A percentile compares a stretch with the other conserved stretches of the same genome.
These are phyloP conservation scores for Penicillium fimorum DNA, from an alignment of 495 filamentous ascomycete species.

Conservation along the genomic window DNA sequence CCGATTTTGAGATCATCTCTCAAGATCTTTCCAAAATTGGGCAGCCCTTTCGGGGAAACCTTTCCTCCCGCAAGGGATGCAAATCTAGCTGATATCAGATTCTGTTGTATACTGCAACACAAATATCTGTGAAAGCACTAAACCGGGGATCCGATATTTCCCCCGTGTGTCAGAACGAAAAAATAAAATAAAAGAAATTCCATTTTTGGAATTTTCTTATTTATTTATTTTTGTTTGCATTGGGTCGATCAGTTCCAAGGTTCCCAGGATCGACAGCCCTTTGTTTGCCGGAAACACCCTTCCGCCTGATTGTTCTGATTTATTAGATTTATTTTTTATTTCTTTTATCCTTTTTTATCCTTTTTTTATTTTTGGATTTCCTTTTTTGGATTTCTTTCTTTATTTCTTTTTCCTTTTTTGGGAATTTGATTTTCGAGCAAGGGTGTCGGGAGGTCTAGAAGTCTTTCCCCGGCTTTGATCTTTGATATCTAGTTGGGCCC, in stretches of 20 bases:
- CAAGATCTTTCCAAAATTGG: slow-evolving; percentile 10
- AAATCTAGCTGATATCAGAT: not conserved
- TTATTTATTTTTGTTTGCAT: not conserved
- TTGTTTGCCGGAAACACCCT: slow-evolving; percentile 19
- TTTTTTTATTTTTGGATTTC: slow-evolving; percentile 3
- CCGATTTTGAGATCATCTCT: slow-evolving; percentile 11
- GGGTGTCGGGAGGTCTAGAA: slow-evolving; percentile 34
- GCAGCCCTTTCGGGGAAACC: slow-evolving; percentile 15
- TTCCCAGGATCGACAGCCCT: slow-evolving; percentile 20
- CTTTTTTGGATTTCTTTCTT: slow-evolving; percentile 2
- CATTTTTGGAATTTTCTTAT: slow-evolving; percentile 4
- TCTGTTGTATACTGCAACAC: not conserved
- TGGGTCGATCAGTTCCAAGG: not conserved
- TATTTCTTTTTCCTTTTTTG: slow-evolving; percentile 4
- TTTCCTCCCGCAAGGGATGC: slow-evolving; percentile 12
- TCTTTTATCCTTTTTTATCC: slow-evolving; percentile 8
- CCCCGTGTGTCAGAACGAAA: not conserved
- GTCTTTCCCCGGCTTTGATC: slow-evolving; percentile 32
- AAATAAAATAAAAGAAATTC: not conserved
- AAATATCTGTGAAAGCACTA: not conserved
- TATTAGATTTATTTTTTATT: slow-evolving; percentile 6
- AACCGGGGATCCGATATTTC: slow-evolving; percentile 7
- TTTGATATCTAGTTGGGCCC: slow-evolving; percentile 5
- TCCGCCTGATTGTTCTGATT: slow-evolving; percentile 18
- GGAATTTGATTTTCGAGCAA: slow-evolving; percentile 20